Evolutionary conservation across 2,329 filamentous ascomycete genomes (phyloP), one percentile per base, ranked within the genome.

Genomic region (Botryotinia narcissicola): DNA sequence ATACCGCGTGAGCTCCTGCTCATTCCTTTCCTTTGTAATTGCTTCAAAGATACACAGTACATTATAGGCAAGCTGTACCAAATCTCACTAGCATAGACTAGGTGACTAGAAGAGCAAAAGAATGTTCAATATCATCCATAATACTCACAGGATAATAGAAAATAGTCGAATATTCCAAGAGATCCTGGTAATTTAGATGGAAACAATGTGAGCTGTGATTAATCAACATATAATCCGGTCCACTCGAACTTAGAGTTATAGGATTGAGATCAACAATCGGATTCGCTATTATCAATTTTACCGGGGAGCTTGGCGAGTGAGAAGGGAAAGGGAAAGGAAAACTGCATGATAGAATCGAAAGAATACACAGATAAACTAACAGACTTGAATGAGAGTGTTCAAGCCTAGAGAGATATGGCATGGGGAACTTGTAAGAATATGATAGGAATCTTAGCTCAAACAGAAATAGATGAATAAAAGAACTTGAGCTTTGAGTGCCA

Each of bases 81-180:
- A 54, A 3, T 2, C 0, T 0, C 12, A n/a, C n/a, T 2, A 54
- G 48, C 4, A 6, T 14, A 14, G 10, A 6, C 10, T n/a, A 14
- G 1, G 4, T 51, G 0, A 54, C 12, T 16, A 29, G 5, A 14
- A 54, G 14, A 29, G n/a, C 14, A 29, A 18, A 29, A 18, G 0
- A 9, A 57, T 57, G 1, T 29, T 29, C 51, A 18, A 3, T 29
- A 32, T 29, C 12, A 6, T 16, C 25, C 51, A 54, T 29, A 3
- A 54, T 29, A 14, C 12, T 16, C 51, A 54, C 0, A 54, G 6
- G 25, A 54, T 1, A 29, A 14, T 3, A n/a, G 5, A 16, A 3
- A 16, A 12, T 5, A 29, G 25, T 54, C 48, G 2, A 6, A 16
- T 25, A 54, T 54, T 3, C 10, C 4, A n/a, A 29, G 48, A 16